phyloP scores from a whole-genome alignment of 2,329 filamentous ascomycete genomes.

The Fusarium sp. region DNA sequence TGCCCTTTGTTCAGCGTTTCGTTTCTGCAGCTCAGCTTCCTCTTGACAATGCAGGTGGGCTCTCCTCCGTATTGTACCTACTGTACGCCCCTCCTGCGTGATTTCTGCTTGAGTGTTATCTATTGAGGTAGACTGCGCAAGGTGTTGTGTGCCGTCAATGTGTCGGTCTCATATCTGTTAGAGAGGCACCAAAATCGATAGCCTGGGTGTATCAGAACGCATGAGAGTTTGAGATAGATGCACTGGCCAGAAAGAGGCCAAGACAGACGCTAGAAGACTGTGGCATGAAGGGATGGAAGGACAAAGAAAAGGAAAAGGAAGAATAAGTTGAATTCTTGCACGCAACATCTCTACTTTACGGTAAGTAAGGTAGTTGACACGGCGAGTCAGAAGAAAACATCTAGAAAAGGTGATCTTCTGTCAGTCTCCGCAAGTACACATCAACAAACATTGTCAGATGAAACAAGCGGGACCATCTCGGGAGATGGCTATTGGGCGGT shows the following conservation, averaged over 20 bases:
- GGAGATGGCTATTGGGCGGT: constrained; percentile 20
- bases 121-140: background rate
- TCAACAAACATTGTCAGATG: constrained; percentile 15
- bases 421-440: constrained; percentile 12
- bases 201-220: background rate
- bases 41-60: background rate
- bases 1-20: constrained; percentile 31
- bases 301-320: background rate
- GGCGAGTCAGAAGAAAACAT: constrained; percentile 9
- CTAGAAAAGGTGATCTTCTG: constrained; percentile 12
- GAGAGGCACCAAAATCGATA: background rate
- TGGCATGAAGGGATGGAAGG: background rate
- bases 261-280: background rate
- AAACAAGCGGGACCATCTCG: constrained; percentile 29
- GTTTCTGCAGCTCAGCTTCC: constrained; percentile 10
- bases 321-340: background rate
- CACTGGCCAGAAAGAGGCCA: background rate
- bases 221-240: constrained; percentile 6
- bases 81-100: no score
- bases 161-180: constrained; percentile 19
- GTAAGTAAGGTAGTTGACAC: no score
- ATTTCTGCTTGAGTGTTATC: background rate
- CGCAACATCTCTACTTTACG: no score
- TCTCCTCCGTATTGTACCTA: background rate
- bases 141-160: background rate